Base-by-base conservation (phyloP, 2,329 filamentous ascomycete genomes). In the Didymella segeticola region DNA sequence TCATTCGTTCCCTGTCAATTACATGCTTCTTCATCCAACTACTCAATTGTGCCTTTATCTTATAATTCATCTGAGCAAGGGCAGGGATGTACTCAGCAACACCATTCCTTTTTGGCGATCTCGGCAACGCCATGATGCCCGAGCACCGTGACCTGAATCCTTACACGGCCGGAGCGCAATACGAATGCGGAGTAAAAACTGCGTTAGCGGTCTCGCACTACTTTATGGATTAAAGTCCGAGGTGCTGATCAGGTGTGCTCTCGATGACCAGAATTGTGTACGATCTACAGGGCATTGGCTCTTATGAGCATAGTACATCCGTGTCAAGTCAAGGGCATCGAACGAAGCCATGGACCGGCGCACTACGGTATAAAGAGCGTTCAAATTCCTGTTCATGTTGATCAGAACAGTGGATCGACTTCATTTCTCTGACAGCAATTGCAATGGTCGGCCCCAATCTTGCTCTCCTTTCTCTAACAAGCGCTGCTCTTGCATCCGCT, bases 371-470 rank as follows among this genome's bases (percentile, higher is more conserved):
- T 53, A 53, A 47, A 53, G 20, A 31, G 12, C 10, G 1, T 10
- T 2, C 2, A 27, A 15, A 3, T 9, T 15, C 10, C 22, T 23
- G 12, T 20, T 14, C 22, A 27, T n/a, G 29, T 2, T 23, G 25
- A 20, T 5, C 19, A 47, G 29, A 1, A 20, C 29, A 20, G 17
- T 46, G 11, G 11, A 27, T 10, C 12, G 17, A 2, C 20, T n/a
- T 5, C 26, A 4, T 12, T n/a, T 3, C 7, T 17, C 10, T 26
- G 15, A 5, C 6, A 34, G 6, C 14, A 41, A 15, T 19, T 53
- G 57, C 78, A 46, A 75, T 66, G n/a, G 47, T 52, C 23, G 43
- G 43, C n/a, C 42, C 48, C 1, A 56, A 47, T 29, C 38, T 56
- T 12, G 47, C 48, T 14, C 39, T 56, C 4, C 57, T 78, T 10